Percentiles rank a stretch among this genome's conserved stretches.
phyloP scores from a whole-genome alignment of 805 yeast genomes.

The Yarrowia divulgata region DNA sequence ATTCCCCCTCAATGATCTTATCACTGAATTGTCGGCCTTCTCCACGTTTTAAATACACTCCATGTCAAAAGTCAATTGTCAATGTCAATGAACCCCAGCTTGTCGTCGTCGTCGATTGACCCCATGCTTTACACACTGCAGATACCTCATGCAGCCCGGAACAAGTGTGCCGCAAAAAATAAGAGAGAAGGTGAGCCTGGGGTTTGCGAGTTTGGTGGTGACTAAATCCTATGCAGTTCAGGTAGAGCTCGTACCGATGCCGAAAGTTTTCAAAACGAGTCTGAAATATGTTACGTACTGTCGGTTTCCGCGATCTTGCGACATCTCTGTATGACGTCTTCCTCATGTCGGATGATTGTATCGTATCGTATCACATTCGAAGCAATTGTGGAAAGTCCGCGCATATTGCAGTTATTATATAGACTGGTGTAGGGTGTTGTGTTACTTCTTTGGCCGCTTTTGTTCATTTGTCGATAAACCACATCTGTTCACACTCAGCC shows the following conservation, averaged over 20 bases:
- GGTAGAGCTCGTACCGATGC: neutral
- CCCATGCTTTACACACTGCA: slow-evolving; percentile 14
- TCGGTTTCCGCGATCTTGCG: no score
- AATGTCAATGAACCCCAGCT: neutral
- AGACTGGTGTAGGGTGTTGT: no score
- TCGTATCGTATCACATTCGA: neutral
- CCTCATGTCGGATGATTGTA: no score
- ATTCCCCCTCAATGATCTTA: neutral
- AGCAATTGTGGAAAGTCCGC: neutral
- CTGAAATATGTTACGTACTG: no score
- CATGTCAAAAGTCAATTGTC: neutral
- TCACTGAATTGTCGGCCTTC: neutral
- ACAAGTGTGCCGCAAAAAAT: slow-evolving; percentile 10
- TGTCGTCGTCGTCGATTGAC: neutral
- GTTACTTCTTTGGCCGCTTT: no score
- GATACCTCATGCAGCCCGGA: slow-evolving; percentile 6
- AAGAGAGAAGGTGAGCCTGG: neutral
- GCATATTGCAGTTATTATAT: neutral
- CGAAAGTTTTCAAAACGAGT: no score
- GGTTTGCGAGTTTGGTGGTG: neutral
- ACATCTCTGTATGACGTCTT: no score
- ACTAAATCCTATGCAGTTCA: neutral
- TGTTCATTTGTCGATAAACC: no score
- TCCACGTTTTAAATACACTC: no score
- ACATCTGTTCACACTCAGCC: no score